Conservation (phyloP, 2,329 filamentous ascomycete species). For the Penicillium italicum region DNA sequence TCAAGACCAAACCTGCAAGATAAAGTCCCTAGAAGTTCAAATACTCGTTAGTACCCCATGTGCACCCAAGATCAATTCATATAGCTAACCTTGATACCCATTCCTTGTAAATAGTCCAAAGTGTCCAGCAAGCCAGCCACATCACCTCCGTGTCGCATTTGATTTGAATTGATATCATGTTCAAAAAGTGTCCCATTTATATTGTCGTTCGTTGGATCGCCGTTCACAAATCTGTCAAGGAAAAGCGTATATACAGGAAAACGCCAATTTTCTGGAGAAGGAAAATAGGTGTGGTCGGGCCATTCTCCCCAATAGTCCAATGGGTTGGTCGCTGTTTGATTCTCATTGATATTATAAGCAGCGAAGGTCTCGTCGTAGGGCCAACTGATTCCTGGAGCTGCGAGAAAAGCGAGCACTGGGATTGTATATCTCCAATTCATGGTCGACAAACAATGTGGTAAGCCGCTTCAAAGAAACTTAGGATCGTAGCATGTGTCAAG, state of each 20-base stretch:
- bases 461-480: conserved; percentile 9
- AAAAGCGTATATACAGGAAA: conserved; percentile 65
- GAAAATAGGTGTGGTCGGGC: conserved; percentile 50
- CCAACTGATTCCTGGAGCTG: conserved; percentile 29
- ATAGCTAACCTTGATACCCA: conserved; percentile 56
- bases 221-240: conserved; percentile 62
- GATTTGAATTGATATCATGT: conserved; percentile 58
- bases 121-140: conserved; percentile 56
- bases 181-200: conserved; percentile 60
- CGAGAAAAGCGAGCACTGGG: conserved; percentile 30
- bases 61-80: no score
- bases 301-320: conserved; percentile 58
- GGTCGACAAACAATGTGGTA: conserved; percentile 12
- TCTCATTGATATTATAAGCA: conserved; percentile 60
- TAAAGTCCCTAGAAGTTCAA: conserved; percentile 50
- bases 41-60: background rate
- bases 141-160: conserved; percentile 63
- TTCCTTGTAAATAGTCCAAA: conserved; percentile 62
- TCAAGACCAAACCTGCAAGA: conserved; percentile 60
- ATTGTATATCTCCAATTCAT: conserved; percentile 34
- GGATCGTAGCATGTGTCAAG: conserved; percentile 22
- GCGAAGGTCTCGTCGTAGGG: conserved; percentile 51
- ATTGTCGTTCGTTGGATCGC: conserved; percentile 62
- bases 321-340: conserved; percentile 53
- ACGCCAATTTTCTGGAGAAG: conserved; percentile 61